Percentiles rank a stretch among this genome's conserved stretches.
Evolutionary conservation across 2,329 filamentous ascomycete species (phyloP).

Genomic region (Arthrobotrys pseudoclavata): DNA sequence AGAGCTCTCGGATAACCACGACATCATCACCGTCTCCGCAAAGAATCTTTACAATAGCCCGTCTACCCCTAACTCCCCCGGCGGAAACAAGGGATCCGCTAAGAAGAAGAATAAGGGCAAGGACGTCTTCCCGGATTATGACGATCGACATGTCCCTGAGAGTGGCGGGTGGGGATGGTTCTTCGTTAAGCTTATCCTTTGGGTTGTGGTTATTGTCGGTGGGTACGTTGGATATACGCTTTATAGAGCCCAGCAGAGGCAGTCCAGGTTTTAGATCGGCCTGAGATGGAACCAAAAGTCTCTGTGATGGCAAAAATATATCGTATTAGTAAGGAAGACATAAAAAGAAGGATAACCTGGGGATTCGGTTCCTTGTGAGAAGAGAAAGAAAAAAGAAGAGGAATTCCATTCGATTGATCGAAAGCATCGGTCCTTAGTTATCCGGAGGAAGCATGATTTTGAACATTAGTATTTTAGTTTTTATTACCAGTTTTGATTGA

Average conservation of each 20-base stretch:
- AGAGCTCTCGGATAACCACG: conserved; percentile 92
- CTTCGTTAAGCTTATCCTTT: conserved; percentile 84
- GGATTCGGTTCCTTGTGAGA: background rate
- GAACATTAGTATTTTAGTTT: background rate
- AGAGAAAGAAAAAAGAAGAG: background rate
- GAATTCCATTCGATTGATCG: background rate
- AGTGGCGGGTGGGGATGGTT: conserved; percentile 77
- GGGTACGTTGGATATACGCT: conserved; percentile 88
- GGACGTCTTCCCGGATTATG: conserved; percentile 42
- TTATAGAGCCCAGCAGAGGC: conserved; percentile 76
- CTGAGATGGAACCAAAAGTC: conserved; percentile 18
- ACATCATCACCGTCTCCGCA: conserved; percentile 87
- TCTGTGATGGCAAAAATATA: background rate
- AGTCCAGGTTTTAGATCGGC: conserved; percentile 57
- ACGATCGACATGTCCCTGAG: conserved; percentile 61
- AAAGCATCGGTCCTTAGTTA: background rate
- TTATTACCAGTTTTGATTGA: conserved; percentile 4
- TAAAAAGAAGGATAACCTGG: background rate
- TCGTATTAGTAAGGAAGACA: background rate
- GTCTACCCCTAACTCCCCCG: conserved; percentile 61
- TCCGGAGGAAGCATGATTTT: conserved; percentile 23
- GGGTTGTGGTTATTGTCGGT: conserved; percentile 78
- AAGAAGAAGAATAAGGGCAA: conserved; percentile 67
- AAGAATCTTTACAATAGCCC: conserved; percentile 84
- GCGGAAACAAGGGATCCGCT: conserved; percentile 66